Conservation (phyloP, 2,329 filamentous ascomycete genomes). For the Cercospora zeae-maydis region DNA sequence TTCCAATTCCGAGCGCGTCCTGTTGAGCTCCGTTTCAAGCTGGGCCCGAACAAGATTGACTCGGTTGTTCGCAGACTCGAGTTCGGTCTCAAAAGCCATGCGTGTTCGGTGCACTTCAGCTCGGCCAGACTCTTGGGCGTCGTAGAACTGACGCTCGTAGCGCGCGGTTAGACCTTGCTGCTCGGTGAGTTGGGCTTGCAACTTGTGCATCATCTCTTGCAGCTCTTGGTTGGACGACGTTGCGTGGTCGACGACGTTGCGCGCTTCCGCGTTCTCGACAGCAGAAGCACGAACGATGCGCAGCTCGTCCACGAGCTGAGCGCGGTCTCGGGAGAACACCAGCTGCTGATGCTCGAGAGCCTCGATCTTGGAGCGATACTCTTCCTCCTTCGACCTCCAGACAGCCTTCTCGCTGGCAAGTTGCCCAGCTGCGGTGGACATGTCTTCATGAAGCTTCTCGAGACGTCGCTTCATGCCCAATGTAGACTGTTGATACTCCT, state of each 20-base stretch:
- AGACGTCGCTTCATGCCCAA: conserved; percentile 71
- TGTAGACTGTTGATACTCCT: conserved; percentile 64
- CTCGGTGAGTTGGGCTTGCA: conserved; percentile 62
- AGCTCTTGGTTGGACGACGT: conserved; percentile 28
- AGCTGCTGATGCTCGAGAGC: conserved; percentile 53
- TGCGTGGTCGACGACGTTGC: conserved; percentile 62
- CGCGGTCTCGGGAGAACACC: conserved; percentile 43
- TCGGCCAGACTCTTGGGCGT: conserved; percentile 74
- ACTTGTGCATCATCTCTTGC: conserved; percentile 30
- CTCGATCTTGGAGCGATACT: conserved; percentile 53
- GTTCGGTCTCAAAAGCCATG: conserved; percentile 72
- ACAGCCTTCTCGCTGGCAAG: conserved; percentile 77
- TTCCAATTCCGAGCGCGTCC: conserved; percentile 71
- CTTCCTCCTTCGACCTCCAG: conserved; percentile 66
- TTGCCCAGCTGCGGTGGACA: conserved; percentile 72
- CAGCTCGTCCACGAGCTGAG: conserved; percentile 47
- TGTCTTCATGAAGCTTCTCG: conserved; percentile 79
- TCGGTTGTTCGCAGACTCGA: conserved; percentile 80
- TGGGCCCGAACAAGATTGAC: conserved; percentile 79
- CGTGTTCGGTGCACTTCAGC: conserved; percentile 78
- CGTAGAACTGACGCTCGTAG: conserved; percentile 77
- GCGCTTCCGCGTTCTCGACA: conserved; percentile 71
- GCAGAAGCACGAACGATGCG: conserved; percentile 55
- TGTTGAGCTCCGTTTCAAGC: conserved; percentile 73
- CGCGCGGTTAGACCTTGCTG: conserved; percentile 66